A percentile compares a stretch with the other conserved stretches of the same genome.
Conservation (phyloP, 257 asterid genomes). For the Nemophila menziesii region DNA sequence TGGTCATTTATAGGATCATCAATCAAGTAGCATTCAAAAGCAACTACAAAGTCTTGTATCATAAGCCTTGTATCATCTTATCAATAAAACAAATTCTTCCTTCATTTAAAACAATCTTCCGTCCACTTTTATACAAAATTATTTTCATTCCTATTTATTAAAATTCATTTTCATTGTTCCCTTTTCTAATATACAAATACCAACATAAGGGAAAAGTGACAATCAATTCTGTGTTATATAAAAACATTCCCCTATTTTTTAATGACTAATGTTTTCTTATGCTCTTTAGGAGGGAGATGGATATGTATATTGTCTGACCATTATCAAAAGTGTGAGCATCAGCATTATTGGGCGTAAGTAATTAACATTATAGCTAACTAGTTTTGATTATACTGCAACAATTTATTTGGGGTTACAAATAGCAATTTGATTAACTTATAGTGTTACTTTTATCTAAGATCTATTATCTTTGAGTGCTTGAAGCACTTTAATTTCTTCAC, state of each 20-base stretch:
- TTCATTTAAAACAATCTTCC: too few species aligned
- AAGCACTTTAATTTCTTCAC: neutral
- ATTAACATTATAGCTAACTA: conserved; percentile 1
- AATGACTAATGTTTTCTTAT: neutral
- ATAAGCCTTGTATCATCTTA: too few species aligned
- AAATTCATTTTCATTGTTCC: too few species aligned
- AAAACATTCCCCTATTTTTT: neutral
- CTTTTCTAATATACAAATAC: too few species aligned
- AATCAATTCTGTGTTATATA: neutral
- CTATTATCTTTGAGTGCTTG: neutral
- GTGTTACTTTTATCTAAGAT: neutral
- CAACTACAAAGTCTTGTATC: too few species aligned
- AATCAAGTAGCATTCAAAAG: too few species aligned
- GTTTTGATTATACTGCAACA: neutral
- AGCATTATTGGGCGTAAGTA: conserved; percentile 98
- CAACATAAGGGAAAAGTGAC: conserved; percentile 11
- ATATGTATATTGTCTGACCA: conserved; percentile 53
- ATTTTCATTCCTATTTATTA: too few species aligned
- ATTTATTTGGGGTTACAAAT: neutral
- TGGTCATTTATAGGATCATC: too few species aligned
- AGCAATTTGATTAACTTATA: neutral
- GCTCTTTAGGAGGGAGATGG: conserved; percentile 34
- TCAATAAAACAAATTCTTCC: too few species aligned
- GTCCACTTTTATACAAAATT: too few species aligned
- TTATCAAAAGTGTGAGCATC: conserved; percentile 60